Percentiles rank a stretch among this genome's conserved stretches.
Conservation (phyloP, 352 stramenopile species). For the Phytophthora podocarpi region DNA sequence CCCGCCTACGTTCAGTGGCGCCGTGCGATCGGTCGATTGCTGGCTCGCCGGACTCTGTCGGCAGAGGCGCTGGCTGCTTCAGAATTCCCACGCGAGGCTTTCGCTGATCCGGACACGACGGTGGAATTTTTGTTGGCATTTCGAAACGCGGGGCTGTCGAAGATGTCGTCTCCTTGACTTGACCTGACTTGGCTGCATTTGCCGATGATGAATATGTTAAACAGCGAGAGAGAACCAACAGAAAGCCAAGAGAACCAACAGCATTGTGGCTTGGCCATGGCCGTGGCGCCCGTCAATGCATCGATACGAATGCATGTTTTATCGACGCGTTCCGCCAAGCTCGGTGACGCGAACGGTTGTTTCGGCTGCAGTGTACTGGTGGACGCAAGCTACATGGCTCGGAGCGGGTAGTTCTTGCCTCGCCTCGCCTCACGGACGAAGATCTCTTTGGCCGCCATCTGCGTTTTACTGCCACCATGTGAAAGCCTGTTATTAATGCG, state of each 20-base stretch:
- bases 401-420: too few species aligned
- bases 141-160: not conserved
- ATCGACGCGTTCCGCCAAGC: not conserved
- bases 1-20: slow-evolving; percentile 27
- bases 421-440: too few species aligned
- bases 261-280: not conserved
- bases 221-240: slow-evolving; percentile 38
- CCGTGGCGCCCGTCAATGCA: slow-evolving; percentile 8
- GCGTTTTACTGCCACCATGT: not conserved
- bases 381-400: too few species aligned
- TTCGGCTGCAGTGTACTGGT: not conserved
- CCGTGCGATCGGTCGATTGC: slow-evolving; percentile 21
- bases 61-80: slow-evolving; percentile 2
- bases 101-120: too few species aligned
- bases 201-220: slow-evolving; percentile 18
- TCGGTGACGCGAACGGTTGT: slow-evolving; percentile 4
- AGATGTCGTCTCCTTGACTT: too few species aligned
- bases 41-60: not conserved
- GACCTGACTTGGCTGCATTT: slow-evolving; percentile 13
- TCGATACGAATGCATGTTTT: too few species aligned
- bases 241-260: slow-evolving; percentile 30
- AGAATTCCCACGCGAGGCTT: not conserved
- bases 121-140: not conserved
- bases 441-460: not conserved
- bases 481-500: not conserved